Base-by-base conservation (phyloP, 1,284 basidiomycete genomes). In the Puccinia brachypodii region DNA sequence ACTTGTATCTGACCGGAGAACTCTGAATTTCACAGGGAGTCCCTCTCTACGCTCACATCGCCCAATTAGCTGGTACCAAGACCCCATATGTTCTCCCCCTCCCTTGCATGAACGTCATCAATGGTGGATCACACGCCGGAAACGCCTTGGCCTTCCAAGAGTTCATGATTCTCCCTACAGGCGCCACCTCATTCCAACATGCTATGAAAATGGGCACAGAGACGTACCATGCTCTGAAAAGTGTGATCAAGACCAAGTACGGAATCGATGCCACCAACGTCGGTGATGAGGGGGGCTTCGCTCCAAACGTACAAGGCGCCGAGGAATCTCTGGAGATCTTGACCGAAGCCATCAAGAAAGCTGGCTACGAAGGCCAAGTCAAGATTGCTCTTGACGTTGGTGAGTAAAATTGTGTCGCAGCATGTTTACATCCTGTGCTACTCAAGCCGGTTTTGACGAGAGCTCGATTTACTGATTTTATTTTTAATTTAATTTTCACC, bases 111-210 rank as follows among this genome's bases (percentile, higher is more conserved):
- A 99, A 99, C 89, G 97, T 99, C 86, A 99, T 99, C 90, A 99
- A 99, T 89, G 97, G 97, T 88, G 97, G 97, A 84, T 98, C 95
- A 84, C 97, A 99, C 88, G 97, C 97, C 82, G 97, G 97, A 82
- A 99, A 99, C 91, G 95, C 96, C 88, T 93, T 99, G 84, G 95
- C 97, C 82, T 96, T 98, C 94, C 95, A 98, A 89, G 97, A 99
- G 89, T 99, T 99, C 90, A 99, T 99, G 97, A 91, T 99, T 85
- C 91, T 98, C 84, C 96, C 97, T 84, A 97, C 95, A 83, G 96
- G 95, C 83, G 95, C 95, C 78, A 86, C 89, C 78, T 91, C 90
- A 84, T 99, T 99, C 91, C 92, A 94, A 77, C 96, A 99, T 90
- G 94, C 97, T 83, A 92, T 99, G 92, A 96, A 97, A 90, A 95